Base-by-base conservation (phyloP, 2,329 filamentous ascomycete genomes). In the Hirsutella minnesotensis region DNA sequence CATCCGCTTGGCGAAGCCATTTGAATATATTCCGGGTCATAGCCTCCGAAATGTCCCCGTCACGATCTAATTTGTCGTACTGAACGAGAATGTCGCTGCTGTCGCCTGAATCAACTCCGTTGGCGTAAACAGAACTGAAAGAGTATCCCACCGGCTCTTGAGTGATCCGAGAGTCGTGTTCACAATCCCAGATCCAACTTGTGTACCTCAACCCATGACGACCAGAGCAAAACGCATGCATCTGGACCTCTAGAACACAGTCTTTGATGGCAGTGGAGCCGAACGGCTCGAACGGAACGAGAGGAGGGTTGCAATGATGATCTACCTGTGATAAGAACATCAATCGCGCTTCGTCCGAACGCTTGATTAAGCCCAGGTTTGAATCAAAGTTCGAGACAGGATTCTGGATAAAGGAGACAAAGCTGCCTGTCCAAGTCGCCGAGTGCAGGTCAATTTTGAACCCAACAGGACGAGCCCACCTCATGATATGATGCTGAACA, bases 221-320 rank as follows among this genome's bases (percentile, higher is more conserved):
- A 5, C 30, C 30, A 38, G 36, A 9, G 27, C 41, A 47, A 34
- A 16, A 18, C 8, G 29, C 35, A 18, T 47, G 42, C 18, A 49
- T 3, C 37, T 48, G 44, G 15, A 49, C 46, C 12, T 48, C 48
- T n/a, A 49, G 38, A 16, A 34, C 33, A 13, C 39, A 49, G 39
- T 49, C 47, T 15, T 24, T 44, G 9, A 44, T 37, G 2, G 41
- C 22, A 16, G 39, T 39, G 29, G 36, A 38, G 9, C 41, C 41
- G 35, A 43, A 43, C 9, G 42, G 45, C 38, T 33, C 13, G 29
- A 47, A 44, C 16, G 42, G 45, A 34, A 43, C 42, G 15, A 47
- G 42, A 9, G 40, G 45, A 9, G 42, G 42, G 3, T 9, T 16
- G 27, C 36, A 3, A 40, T 47, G 40, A 41, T 38, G 9, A 4